Evolutionary conservation across 1,284 basidiomycete genomes (phyloP).

Genomic region (Cryptococcus amylolentus): DNA sequence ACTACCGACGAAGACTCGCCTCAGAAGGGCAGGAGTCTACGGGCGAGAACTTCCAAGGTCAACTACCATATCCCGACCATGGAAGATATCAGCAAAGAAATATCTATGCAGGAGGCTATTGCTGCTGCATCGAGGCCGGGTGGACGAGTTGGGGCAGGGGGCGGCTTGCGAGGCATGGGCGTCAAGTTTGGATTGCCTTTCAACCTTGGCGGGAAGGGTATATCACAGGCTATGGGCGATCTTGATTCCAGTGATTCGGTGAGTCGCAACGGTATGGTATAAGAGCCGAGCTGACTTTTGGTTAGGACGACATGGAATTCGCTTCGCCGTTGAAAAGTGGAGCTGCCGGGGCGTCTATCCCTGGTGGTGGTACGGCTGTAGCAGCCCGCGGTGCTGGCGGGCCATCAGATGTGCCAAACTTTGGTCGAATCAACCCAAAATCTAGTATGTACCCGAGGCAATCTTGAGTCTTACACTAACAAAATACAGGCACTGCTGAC

Average conservation of each 20-base stretch:
- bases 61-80: constrained; percentile 48
- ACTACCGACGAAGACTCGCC: constrained; percentile 31
- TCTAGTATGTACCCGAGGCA: constrained; percentile 22
- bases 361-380: constrained; percentile 9
- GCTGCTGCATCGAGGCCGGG: constrained; percentile 29
- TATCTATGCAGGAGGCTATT: constrained; percentile 24
- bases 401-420: constrained; percentile 50
- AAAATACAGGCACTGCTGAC: constrained; percentile 72
- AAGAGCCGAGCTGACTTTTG: not conserved
- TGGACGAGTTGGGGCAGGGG: constrained; percentile 17
- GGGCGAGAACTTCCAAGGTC: constrained; percentile 40
- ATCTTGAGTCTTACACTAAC: not conserved
- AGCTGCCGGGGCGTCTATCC: constrained; percentile 15
- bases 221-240: constrained; percentile 44
- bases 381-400: constrained; percentile 44
- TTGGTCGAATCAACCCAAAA: constrained; percentile 48
- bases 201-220: constrained; percentile 29
- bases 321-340: constrained; percentile 27
- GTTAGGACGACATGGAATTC: constrained; percentile 24
- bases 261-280: constrained; percentile 4
- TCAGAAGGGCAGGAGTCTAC: constrained; percentile 28
- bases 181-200: constrained; percentile 37
- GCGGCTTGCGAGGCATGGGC: constrained; percentile 24
- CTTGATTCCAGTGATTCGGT: constrained; percentile 44
- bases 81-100: constrained; percentile 35